Evolutionary conservation across 2,329 filamentous ascomycete species (phyloP).

Genomic region (Talaromyces sp.): DNA sequence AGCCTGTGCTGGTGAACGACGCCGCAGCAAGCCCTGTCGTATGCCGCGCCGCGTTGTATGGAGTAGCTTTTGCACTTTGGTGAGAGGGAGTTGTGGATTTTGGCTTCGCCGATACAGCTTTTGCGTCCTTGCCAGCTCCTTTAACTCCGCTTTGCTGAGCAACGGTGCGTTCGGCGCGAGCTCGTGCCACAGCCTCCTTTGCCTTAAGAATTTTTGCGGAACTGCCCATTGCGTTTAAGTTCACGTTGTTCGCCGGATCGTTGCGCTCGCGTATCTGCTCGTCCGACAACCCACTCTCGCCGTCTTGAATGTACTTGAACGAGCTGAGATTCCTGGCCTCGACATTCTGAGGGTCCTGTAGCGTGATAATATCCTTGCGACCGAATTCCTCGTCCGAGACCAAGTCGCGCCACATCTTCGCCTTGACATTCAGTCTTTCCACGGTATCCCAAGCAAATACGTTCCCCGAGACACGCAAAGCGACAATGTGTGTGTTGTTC

Average conservation of each 20-base stretch:
- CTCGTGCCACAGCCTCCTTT: slow-evolving; percentile 88
- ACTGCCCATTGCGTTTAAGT: slow-evolving; percentile 71
- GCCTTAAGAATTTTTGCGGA: slow-evolving; percentile 79
- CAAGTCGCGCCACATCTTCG: slow-evolving; percentile 91
- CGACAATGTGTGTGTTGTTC: slow-evolving; percentile 95
- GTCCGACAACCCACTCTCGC: slow-evolving; percentile 61
- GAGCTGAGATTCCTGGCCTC: slow-evolving; percentile 73
- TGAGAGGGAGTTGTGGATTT: slow-evolving; percentile 13
- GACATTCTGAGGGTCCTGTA: slow-evolving; percentile 92
- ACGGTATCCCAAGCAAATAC: slow-evolving; percentile 96
- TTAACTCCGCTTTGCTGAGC: slow-evolving; percentile 27
- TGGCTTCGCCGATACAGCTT: neutral
- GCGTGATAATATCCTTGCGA: slow-evolving; percentile 86
- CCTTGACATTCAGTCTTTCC: slow-evolving; percentile 90
- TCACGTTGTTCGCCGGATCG: slow-evolving; percentile 59
- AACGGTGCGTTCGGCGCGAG: slow-evolving; percentile 64
- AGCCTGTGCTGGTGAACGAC: slow-evolving; percentile 88
- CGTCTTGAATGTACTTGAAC: slow-evolving; percentile 86
- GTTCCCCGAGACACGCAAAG: slow-evolving; percentile 79
- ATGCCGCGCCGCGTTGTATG: slow-evolving; percentile 82
- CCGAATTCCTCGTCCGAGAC: slow-evolving; percentile 81
- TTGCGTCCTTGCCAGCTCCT: neutral
- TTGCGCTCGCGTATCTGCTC: slow-evolving; percentile 64
- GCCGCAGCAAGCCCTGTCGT: slow-evolving; percentile 88
- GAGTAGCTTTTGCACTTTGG: slow-evolving; percentile 35